A percentile compares a stretch with the other conserved stretches of the same genome.
phyloP scores from a whole-genome alignment of 345 rosid species.

The Boechera divaricarpa region DNA sequence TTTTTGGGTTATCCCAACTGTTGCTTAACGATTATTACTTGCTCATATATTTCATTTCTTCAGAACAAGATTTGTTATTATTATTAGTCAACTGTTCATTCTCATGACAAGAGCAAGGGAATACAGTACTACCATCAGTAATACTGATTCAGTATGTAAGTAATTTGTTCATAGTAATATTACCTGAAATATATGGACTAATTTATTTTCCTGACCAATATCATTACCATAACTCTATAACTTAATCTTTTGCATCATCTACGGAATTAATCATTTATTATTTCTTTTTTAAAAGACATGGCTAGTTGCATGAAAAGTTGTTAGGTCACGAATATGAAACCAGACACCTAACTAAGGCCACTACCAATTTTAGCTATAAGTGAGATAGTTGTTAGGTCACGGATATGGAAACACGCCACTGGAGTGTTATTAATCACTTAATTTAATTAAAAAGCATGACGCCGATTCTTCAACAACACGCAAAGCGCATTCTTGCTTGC shows the following conservation, averaged over 20 bases:
- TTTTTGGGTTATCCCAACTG: constrained; percentile 15
- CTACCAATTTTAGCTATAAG: neutral
- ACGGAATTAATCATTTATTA: neutral
- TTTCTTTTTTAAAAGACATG: neutral
- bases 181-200: neutral
- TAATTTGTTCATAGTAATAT: neutral
- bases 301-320: neutral
- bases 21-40: constrained; percentile 8
- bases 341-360: neutral
- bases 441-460: neutral
- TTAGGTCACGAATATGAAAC: constrained; percentile 5
- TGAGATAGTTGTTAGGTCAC: constrained; percentile 1
- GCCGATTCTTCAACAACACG: constrained; percentile 3
- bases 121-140: neutral
- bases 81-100: neutral
- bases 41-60: neutral
- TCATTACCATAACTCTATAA: neutral
- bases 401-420: neutral
- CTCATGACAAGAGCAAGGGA: neutral
- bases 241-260: neutral
- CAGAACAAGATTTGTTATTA: neutral
- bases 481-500: neutral
- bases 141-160: neutral
- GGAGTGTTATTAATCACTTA: neutral
- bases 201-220: neutral